Evolutionary conservation across 495 filamentous ascomycete species (phyloP).

Genomic region (Chaetomidium leptoderma): DNA sequence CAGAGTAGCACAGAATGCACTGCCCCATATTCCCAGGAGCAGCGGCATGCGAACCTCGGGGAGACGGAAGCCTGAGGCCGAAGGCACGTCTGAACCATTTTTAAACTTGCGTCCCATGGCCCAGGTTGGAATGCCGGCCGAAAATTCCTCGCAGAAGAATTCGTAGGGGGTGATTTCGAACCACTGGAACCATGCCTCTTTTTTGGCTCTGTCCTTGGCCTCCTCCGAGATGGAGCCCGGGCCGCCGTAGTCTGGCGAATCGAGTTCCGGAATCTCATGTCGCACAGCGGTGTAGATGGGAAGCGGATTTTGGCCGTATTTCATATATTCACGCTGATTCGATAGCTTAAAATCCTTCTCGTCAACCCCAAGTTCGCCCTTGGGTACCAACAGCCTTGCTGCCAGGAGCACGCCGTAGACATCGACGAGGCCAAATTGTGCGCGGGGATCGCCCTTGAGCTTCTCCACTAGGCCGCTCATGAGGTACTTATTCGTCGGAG

Average conservation of each 20-base stretch:
- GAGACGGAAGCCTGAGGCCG: conserved; percentile 52
- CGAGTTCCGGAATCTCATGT: conserved; percentile 81
- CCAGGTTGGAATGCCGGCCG: conserved; percentile 91
- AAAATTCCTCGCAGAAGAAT: conserved; percentile 86
- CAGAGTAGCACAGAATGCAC: conserved; percentile 90
- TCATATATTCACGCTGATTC: conserved; percentile 67
- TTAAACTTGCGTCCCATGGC: conserved; percentile 80
- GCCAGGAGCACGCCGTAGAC: conserved; percentile 84
- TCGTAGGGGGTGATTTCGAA: conserved; percentile 96
- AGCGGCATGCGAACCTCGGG: conserved; percentile 79
- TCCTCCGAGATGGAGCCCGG: conserved; percentile 41
- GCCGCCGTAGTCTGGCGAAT: conserved; percentile 42
- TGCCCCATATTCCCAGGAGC: conserved; percentile 89
- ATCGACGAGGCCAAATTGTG: conserved; percentile 86
- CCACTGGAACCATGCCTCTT: conserved; percentile 94
- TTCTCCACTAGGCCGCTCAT: conserved; percentile 87
- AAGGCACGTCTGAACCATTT: conserved; percentile 60
- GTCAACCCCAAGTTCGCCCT: conserved; percentile 71
- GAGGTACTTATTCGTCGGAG: conserved; percentile 89
- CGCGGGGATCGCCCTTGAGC: conserved; percentile 71
- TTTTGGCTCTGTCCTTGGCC: conserved; percentile 59
- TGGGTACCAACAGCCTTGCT: conserved; percentile 77
- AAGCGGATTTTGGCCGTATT: conserved; percentile 73
- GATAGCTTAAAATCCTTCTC: conserved; percentile 82
- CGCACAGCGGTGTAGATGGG: conserved; percentile 94